Percentiles rank a stretch among this genome's conserved stretches.
Evolutionary conservation across 2,329 filamentous ascomycete species (phyloP).

Genomic region (Nemania sp.): DNA sequence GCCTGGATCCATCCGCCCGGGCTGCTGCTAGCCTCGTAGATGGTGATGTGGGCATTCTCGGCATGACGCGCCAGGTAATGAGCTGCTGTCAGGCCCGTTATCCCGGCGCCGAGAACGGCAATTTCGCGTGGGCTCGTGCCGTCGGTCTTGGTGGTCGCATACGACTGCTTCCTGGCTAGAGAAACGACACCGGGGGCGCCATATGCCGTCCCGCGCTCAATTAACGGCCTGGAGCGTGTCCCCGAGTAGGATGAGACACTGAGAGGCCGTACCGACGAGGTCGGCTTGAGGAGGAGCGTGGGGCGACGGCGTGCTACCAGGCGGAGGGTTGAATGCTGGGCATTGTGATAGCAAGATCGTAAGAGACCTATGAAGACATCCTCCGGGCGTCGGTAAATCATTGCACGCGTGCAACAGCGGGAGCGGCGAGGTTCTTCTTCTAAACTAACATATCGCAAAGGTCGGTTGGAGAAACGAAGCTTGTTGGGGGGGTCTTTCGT

Average conservation of each 20-base stretch:
- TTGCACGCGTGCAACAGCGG: constrained; percentile 29
- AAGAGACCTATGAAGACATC: constrained; percentile 37
- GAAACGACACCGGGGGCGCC: constrained; percentile 1
- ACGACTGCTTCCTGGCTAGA: constrained; percentile 18
- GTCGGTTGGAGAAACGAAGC: too few relatives aligned
- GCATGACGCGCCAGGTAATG: constrained; percentile 75
- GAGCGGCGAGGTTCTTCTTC: neutral
- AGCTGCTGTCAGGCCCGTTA: constrained; percentile 79
- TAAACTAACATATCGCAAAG: too few relatives aligned
- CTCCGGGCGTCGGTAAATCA: constrained; percentile 37
- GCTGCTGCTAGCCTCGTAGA: constrained; percentile 74
- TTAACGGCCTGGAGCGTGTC: constrained; percentile 10
- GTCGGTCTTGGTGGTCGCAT: constrained; percentile 24
- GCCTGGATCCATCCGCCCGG: constrained; percentile 87
- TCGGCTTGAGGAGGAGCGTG: constrained; percentile 16
- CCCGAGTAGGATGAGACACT: constrained; percentile 24
- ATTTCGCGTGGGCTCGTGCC: constrained; percentile 45
- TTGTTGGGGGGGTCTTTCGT: too few relatives aligned
- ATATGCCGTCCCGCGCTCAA: constrained; percentile 3
- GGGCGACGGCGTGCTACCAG: constrained; percentile 19
- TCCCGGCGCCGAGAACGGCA: constrained; percentile 78
- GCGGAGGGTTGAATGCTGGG: constrained; percentile 27
- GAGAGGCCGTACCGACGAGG: constrained; percentile 28
- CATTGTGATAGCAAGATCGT: constrained; percentile 34
- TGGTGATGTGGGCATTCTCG: constrained; percentile 69